Evolutionary conservation across 1,284 basidiomycete species (phyloP).

Genomic region (Grifola frondosa): DNA sequence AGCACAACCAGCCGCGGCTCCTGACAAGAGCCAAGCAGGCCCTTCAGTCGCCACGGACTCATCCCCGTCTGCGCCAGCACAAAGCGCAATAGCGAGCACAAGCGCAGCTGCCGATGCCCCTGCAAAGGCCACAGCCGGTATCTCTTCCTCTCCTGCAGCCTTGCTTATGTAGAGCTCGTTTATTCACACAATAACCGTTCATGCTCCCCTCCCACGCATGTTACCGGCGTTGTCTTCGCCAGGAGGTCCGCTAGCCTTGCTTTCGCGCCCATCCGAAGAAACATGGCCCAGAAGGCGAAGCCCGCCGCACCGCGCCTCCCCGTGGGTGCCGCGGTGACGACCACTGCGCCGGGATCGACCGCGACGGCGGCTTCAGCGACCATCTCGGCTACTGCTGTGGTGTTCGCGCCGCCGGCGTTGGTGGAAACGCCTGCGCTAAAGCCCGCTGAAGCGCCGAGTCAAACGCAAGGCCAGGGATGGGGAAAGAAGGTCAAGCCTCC

Average conservation of each 20-base stretch:
- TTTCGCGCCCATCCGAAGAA: slow-evolving; percentile 74
- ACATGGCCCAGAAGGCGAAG: slow-evolving; percentile 53
- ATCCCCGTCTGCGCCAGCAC: slow-evolving; percentile 7
- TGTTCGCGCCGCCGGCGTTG: slow-evolving; percentile 68
- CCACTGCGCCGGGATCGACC: slow-evolving; percentile 29
- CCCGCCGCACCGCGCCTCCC: slow-evolving; percentile 51
- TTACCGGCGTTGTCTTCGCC: slow-evolving; percentile 16
- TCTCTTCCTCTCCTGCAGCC: slow-evolving; percentile 46
- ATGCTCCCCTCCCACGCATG: slow-evolving; percentile 25
- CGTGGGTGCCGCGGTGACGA: slow-evolving; percentile 55
- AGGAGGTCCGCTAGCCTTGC: slow-evolving; percentile 86
- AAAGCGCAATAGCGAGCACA: slow-evolving; percentile 18
- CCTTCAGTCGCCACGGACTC: slow-evolving; percentile 11
- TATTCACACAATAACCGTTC: slow-evolving; percentile 37
- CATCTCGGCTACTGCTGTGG: slow-evolving; percentile 68
- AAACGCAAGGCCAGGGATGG: slow-evolving; percentile 53
- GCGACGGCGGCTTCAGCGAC: slow-evolving; percentile 25
- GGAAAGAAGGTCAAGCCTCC: slow-evolving; percentile 87
- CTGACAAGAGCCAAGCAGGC: slow-evolving; percentile 11
- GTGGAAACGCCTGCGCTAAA: slow-evolving; percentile 41
- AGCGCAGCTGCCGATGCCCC: slow-evolving; percentile 35
- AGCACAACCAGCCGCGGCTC: slow-evolving; percentile 11
- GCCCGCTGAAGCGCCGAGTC: slow-evolving; percentile 30
- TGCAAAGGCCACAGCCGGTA: slow-evolving; percentile 80
- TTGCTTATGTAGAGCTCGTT: slow-evolving; percentile 34